These are phyloP conservation scores for Schizosaccharomyces lindneri DNA, from an alignment of 805 yeast species.

Conservation along the genomic window DNA sequence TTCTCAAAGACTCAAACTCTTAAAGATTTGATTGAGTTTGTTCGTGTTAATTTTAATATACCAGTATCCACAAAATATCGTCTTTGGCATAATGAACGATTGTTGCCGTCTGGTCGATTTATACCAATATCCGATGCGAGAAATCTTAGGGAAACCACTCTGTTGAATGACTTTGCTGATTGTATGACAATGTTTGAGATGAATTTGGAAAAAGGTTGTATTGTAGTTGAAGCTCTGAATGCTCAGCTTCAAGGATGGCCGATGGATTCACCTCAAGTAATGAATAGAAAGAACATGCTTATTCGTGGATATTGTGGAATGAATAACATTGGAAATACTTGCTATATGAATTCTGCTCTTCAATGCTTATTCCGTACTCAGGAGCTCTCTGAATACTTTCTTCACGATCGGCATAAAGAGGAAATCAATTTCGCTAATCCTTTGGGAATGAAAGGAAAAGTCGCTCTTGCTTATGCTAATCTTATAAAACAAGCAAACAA, in stretches of 20 bases:
- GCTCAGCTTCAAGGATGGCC: not conserved
- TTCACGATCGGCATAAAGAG: slow-evolving; percentile 27
- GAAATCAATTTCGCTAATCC: slow-evolving; percentile 65
- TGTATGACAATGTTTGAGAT: not conserved
- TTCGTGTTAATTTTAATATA: too few relatives aligned
- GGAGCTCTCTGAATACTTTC: slow-evolving; percentile 53
- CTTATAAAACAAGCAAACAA: slow-evolving; percentile 36
- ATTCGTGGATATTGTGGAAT: slow-evolving; percentile 31
- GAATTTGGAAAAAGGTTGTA: not conserved
- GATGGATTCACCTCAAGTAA: not conserved
- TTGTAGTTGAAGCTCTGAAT: not conserved
- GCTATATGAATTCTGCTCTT: slow-evolving; percentile 85
- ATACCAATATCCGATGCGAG: too few relatives aligned
- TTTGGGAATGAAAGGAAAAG: slow-evolving; percentile 58
- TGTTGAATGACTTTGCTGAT: not conserved
- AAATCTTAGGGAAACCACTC: not conserved
- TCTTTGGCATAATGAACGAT: too few relatives aligned
- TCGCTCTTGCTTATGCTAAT: slow-evolving; percentile 51
- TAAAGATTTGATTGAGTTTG: too few relatives aligned
- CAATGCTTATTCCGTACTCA: slow-evolving; percentile 77
- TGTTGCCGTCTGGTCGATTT: too few relatives aligned
- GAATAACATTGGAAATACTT: slow-evolving; percentile 63
- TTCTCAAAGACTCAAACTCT: too few relatives aligned
- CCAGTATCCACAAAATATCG: too few relatives aligned
- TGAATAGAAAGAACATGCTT: not conserved